These are phyloP conservation scores for Bacterosira constricta DNA, from an alignment of 108 stramenopile species.

Conservation along the genomic window DNA sequence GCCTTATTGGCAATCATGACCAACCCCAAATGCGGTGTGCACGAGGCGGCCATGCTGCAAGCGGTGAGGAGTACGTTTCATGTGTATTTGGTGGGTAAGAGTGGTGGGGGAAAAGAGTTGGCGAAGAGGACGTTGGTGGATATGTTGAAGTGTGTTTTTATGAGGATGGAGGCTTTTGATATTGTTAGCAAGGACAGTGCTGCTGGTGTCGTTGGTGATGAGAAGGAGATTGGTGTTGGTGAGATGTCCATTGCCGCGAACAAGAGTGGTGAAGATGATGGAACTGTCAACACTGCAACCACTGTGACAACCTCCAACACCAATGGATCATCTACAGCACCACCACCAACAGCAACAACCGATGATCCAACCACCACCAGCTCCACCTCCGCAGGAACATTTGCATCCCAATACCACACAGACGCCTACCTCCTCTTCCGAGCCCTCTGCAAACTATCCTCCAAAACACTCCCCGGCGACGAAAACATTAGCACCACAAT, in stretches of 20 bases:
- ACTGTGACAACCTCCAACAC: slow-evolving; percentile 10
- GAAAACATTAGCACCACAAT: slow-evolving; percentile 38
- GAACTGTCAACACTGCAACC: slow-evolving; percentile 18
- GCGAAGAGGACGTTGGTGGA: slow-evolving; percentile 90
- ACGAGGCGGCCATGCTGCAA: slow-evolving; percentile 91
- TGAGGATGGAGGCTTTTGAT: slow-evolving; percentile 92
- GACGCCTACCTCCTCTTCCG: slow-evolving; percentile 96
- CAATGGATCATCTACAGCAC: slow-evolving; percentile 19
- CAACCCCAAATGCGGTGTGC: slow-evolving; percentile 81
- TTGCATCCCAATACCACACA: slow-evolving; percentile 89
- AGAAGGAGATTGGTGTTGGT: not conserved
- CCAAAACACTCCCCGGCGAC: slow-evolving; percentile 83
- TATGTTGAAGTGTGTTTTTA: slow-evolving; percentile 89
- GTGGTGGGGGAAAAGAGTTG: slow-evolving; percentile 67
- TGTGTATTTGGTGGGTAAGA: slow-evolving; percentile 90
- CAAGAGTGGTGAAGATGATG: slow-evolving; percentile 15
- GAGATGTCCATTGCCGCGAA: not conserved
- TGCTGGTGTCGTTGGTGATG: not conserved
- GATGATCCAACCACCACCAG: slow-evolving; percentile 13
- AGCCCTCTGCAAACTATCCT: slow-evolving; percentile 92
- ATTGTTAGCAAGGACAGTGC: slow-evolving; percentile 31
- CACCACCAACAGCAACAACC: not conserved
- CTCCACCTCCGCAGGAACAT: slow-evolving; percentile 33
- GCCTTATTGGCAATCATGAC: slow-evolving; percentile 67
- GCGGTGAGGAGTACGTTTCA: slow-evolving; percentile 93